Conservation (phyloP, 805 yeast species). For the Yueomyces sinensis region DNA sequence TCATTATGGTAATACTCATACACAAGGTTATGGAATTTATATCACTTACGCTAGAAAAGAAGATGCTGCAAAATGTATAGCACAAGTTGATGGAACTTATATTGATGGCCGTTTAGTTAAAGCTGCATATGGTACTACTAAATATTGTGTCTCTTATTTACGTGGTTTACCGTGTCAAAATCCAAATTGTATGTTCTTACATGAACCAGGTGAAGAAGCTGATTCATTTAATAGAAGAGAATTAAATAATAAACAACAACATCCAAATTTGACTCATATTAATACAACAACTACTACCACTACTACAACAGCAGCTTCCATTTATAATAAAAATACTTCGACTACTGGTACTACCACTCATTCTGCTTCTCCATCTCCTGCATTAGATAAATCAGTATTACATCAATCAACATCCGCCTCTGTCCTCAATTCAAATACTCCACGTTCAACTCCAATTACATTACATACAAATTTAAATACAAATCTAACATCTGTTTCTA, state of each 20-base stretch:
- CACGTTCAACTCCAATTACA: no score
- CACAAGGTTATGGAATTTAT: slow-evolving; percentile 84
- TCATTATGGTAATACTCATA: slow-evolving; percentile 20
- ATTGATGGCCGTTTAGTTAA: slow-evolving; percentile 82
- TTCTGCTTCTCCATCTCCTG: slow-evolving; percentile 16
- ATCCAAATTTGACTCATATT: slow-evolving; percentile 3
- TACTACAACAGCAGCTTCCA: slow-evolving; percentile 3
- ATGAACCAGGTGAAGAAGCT: slow-evolving; percentile 99
- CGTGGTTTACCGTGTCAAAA: slow-evolving; percentile 95
- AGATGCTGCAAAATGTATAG: slow-evolving; percentile 89
- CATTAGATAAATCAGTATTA: slow-evolving; percentile 17
- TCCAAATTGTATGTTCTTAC: slow-evolving; percentile 97
- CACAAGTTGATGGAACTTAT: slow-evolving; percentile 81
- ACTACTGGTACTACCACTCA: slow-evolving; percentile 5
- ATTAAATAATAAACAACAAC: slow-evolving; percentile 23
- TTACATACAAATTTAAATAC: no score
- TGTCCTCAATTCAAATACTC: no score
- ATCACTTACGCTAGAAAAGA: slow-evolving; percentile 89
- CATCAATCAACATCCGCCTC: slow-evolving; percentile 8
- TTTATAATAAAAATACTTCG: slow-evolving; percentile 1
- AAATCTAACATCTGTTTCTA: no score
- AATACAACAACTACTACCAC: neutral
- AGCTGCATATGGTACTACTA: slow-evolving; percentile 98
- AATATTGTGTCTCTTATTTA: slow-evolving; percentile 91
- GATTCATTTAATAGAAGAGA: slow-evolving; percentile 76